Conservation (phyloP, 805 yeast species). For the Wickerhamiella cacticola region DNA sequence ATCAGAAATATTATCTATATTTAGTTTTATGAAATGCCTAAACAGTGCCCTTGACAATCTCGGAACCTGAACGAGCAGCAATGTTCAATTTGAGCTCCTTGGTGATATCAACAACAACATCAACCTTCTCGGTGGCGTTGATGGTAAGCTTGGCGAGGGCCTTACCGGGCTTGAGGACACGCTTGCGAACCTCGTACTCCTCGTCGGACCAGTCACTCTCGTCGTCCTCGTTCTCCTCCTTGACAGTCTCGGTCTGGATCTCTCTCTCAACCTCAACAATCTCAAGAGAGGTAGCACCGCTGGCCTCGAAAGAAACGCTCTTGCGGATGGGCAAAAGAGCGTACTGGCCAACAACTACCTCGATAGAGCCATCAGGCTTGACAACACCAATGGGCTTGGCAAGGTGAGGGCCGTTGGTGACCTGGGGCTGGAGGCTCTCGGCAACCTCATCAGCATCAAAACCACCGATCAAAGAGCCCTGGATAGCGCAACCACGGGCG, state of each 20-base stretch:
- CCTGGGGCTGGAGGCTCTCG: slow-evolving; percentile 73
- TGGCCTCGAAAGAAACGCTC: slow-evolving; percentile 49
- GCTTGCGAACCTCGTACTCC: slow-evolving; percentile 74
- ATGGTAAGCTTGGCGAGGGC: slow-evolving; percentile 69
- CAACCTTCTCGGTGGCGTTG: slow-evolving; percentile 59
- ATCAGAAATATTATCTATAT: background rate
- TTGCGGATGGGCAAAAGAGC: slow-evolving; percentile 87
- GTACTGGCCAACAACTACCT: slow-evolving; percentile 63
- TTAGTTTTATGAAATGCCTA: slow-evolving; percentile 5
- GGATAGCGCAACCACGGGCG: slow-evolving; percentile 93
- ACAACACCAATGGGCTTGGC: slow-evolving; percentile 74
- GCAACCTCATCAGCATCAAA: slow-evolving; percentile 74
- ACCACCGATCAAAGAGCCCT: slow-evolving; percentile 72
- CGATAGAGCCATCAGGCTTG: slow-evolving; percentile 55
- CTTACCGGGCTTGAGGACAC: slow-evolving; percentile 58
- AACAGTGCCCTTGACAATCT: slow-evolving; percentile 22
- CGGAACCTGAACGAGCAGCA: slow-evolving; percentile 34
- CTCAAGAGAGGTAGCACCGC: slow-evolving; percentile 48
- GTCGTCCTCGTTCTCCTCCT: slow-evolving; percentile 48
- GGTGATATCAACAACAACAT: slow-evolving; percentile 48
- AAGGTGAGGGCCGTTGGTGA: slow-evolving; percentile 79
- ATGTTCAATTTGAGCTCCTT: slow-evolving; percentile 53
- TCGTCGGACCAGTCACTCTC: slow-evolving; percentile 55
- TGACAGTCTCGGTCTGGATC: slow-evolving; percentile 69
- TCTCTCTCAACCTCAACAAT: slow-evolving; percentile 64